Evolutionary conservation across 2,329 filamentous ascomycete species (phyloP), one percentile per base, ranked within the genome.

Genomic region (Clarireedia hainanense): DNA sequence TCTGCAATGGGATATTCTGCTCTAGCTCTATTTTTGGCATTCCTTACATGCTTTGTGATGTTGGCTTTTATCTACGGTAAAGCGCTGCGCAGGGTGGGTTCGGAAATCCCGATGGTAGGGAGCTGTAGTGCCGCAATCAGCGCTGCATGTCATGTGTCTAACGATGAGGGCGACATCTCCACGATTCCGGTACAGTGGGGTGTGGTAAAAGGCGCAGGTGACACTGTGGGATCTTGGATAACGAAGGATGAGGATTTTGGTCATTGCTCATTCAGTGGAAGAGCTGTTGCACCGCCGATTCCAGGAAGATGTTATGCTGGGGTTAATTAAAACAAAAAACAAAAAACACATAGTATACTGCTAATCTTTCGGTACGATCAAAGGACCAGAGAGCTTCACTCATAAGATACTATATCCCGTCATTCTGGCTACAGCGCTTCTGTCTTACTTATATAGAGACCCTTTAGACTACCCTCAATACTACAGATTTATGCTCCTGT

Each of bases 81-180:
- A 43, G n/a, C 40, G 14, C n/a, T 58, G 42, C 53, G 57, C 46
- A 52, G 55, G 20, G 60, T 55, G 27, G 23, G 51, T 20, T 50
- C 26, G 14, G 59, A 57, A 2, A 63, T 61, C 51, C 57, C 59
- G 2, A 45, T 63, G 15, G 61, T 55, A 12, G 59, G 59, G 10
- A 63, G 59, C 27, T 63, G 61, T 39, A 61, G 59, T 52, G 61
- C 59, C 17, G 61, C 58, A 4, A 58, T 63, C 17, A 60, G 59
- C 56, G 59, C 61, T 2, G 56, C 59, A 2, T 63, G 59, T 52
- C 61, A 63, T 58, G 49, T 51, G 20, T 17, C 40, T 2, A 23
- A 15, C 7, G 57, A 59, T 56, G 61, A 63, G 9, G 15, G 34
- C 5, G 57, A 57, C 36, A 50, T 55, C 23, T 48, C 60, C 9